Conservation (phyloP, 1,139 yeast genomes). For the Kodamaea arcana region DNA sequence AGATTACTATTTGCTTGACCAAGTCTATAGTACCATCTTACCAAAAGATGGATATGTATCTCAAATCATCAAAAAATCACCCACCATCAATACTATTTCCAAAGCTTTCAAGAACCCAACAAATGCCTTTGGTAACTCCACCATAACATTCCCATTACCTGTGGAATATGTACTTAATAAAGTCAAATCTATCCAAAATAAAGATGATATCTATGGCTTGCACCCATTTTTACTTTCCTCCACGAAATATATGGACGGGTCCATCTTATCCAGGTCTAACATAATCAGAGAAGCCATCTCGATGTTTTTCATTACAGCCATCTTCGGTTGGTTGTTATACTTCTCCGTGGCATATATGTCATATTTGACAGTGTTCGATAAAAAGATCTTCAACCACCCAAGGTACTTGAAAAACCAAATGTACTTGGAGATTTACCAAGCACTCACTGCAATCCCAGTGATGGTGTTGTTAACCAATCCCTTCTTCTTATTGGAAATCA, state of each 20-base stretch:
- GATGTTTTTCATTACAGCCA: constrained; percentile 64
- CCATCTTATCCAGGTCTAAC: constrained; percentile 69
- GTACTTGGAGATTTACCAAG: constrained; percentile 73
- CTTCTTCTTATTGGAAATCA: constrained; percentile 79
- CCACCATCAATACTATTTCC: constrained; percentile 6
- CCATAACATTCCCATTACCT: constrained; percentile 7
- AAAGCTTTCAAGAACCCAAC: constrained; percentile 5
- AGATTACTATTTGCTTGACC: constrained; percentile 72
- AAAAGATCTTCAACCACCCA: constrained; percentile 89
- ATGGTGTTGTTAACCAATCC: constrained; percentile 89
- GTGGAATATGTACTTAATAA: constrained; percentile 14
- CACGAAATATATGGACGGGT: constrained; percentile 52
- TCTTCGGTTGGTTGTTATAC: constrained; percentile 84
- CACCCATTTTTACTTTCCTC: constrained; percentile 36
- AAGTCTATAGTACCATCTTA: constrained; percentile 53
- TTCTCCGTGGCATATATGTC: constrained; percentile 71
- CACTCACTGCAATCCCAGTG: constrained; percentile 74
- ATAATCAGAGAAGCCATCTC: constrained; percentile 66
- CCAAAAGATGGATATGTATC: constrained; percentile 32
- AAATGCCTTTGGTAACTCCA: constrained; percentile 4
- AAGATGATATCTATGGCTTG: constrained; percentile 37
- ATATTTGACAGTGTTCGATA: constrained; percentile 76
- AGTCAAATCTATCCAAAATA: constrained; percentile 26
- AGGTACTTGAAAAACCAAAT: constrained; percentile 92
- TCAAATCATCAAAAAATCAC: constrained; percentile 10